These are phyloP conservation scores for Cytospora leucostoma DNA, from an alignment of 2,329 filamentous ascomycete species.

Conservation along the genomic window DNA sequence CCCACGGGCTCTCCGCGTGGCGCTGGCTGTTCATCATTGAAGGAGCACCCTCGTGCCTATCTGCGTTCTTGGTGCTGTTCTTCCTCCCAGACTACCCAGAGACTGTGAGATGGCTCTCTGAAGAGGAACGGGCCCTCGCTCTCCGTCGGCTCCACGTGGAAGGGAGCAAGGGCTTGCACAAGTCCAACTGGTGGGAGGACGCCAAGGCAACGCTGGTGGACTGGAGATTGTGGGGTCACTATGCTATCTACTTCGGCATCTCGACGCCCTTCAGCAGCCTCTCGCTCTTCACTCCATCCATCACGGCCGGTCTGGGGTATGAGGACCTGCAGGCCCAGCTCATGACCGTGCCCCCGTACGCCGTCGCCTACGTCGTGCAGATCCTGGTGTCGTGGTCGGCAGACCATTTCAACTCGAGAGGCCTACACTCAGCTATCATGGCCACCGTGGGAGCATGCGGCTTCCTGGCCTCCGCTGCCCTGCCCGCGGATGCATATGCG, in stretches of 20 bases:
- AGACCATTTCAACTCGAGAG: conserved; percentile 61
- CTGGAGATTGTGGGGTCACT: conserved; percentile 66
- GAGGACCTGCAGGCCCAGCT: conserved; percentile 56
- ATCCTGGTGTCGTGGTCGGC: conserved; percentile 59
- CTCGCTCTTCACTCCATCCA: conserved; percentile 58
- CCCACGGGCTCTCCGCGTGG: conserved; percentile 60
- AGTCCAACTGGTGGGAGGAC: conserved; percentile 63
- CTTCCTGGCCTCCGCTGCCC: conserved; percentile 63
- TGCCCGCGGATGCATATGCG: conserved; percentile 61
- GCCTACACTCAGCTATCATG: conserved; percentile 45
- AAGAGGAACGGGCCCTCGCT: conserved; percentile 59
- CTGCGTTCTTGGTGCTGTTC: conserved; percentile 59
- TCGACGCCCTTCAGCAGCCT: conserved; percentile 40
- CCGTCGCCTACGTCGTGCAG: conserved; percentile 47
- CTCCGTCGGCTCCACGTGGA: conserved; percentile 44
- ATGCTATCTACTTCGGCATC: conserved; percentile 44
- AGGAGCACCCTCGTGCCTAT: conserved; percentile 46
- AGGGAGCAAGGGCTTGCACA: conserved; percentile 58
- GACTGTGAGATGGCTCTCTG: conserved; percentile 61
- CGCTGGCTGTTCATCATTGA: conserved; percentile 64
- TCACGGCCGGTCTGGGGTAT: conserved; percentile 46
- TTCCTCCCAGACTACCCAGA: conserved; percentile 66
- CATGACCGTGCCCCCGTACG: conserved; percentile 69
- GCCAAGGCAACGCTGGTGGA: conserved; percentile 68
- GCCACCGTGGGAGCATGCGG: conserved; percentile 48